These are phyloP conservation scores for Mycena galopus DNA, from an alignment of 768 basidiomycete genomes.

Conservation along the genomic window DNA sequence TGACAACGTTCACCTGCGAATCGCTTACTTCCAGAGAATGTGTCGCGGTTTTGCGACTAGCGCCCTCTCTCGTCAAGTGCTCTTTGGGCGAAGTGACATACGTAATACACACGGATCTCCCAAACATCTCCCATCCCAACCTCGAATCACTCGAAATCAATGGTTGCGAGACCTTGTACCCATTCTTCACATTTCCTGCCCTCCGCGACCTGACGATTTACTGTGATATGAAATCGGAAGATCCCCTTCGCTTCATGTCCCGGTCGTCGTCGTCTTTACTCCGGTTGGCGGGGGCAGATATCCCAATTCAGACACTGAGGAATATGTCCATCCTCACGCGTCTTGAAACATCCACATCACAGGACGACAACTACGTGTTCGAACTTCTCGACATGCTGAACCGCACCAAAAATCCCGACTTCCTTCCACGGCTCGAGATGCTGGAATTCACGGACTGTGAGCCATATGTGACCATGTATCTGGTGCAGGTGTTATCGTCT, in stretches of 20 bases:
- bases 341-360: neutral
- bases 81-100: neutral
- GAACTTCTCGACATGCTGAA: neutral
- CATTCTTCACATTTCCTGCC: neutral
- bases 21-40: neutral
- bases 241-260: neutral
- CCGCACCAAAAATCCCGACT: neutral
- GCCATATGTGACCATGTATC: neutral
- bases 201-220: neutral
- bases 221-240: neutral
- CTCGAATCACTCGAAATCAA: neutral
- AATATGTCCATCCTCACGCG: neutral
- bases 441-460: neutral
- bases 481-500: neutral
- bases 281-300: neutral
- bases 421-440: neutral
- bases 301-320: neutral
- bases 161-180: neutral
- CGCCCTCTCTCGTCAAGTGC: constrained; percentile 5
- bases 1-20: constrained; percentile 1
- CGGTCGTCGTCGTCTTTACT: neutral
- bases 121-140: neutral
- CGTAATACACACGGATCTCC: neutral
- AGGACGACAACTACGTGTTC: neutral
- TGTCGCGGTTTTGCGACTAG: neutral